Evolutionary conservation across 805 yeast species (phyloP).

Genomic region (Saccharomycopsis sp.): DNA sequence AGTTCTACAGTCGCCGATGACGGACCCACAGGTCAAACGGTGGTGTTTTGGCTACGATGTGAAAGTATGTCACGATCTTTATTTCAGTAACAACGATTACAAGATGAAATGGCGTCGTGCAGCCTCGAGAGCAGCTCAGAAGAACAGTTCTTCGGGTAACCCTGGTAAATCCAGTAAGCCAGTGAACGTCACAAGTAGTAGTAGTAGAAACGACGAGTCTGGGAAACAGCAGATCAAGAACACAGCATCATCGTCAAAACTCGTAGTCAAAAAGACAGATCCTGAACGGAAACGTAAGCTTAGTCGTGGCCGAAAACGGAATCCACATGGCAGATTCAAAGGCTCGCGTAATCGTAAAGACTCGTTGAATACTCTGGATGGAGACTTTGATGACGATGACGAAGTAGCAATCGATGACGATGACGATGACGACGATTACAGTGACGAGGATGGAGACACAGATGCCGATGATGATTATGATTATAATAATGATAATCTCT

Average conservation of each 20-base stretch:
- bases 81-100: background rate
- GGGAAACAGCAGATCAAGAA: too few relatives aligned
- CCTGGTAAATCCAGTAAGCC: too few relatives aligned
- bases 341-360: background rate
- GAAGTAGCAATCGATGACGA: constrained; percentile 9
- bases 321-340: too few relatives aligned
- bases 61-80: background rate
- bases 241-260: too few relatives aligned
- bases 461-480: constrained; percentile 19
- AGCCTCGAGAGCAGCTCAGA: too few relatives aligned
- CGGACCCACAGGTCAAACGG: constrained; percentile 8
- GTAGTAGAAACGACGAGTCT: background rate
- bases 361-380: constrained; percentile 11
- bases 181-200: background rate
- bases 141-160: too few relatives aligned
- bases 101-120: too few relatives aligned
- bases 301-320: too few relatives aligned
- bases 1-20: constrained; percentile 12
- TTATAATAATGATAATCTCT: background rate
- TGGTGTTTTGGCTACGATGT: constrained; percentile 11
- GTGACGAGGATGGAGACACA: constrained; percentile 22
- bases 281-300: too few relatives aligned
- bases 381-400: constrained; percentile 2
- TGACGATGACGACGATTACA: constrained; percentile 20
- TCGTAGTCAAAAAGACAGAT: too few relatives aligned